Percentiles rank a stretch among this genome's conserved stretches.
Evolutionary conservation across 306 rosid genomes (phyloP).

Genomic region (Cyclanthera cordifolia): DNA sequence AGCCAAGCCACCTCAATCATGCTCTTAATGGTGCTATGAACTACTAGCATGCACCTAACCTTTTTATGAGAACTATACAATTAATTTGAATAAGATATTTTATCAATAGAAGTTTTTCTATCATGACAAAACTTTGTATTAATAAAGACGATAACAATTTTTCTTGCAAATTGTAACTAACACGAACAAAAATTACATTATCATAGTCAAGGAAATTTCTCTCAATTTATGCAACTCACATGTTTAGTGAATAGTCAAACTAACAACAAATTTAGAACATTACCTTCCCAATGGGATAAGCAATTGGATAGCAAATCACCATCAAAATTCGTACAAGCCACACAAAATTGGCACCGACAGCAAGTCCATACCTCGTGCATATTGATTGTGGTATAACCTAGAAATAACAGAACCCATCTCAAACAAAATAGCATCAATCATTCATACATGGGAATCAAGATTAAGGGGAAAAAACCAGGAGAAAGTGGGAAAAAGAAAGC

Average conservation of each 20-base stretch:
- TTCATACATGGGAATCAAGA: background rate
- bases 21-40: conserved; percentile 1
- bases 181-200: background rate
- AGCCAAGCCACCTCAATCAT: background rate
- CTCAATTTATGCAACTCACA: background rate
- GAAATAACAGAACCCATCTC: conserved; percentile 5
- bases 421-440: background rate
- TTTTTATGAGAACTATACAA: background rate
- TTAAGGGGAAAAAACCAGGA: background rate
- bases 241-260: background rate
- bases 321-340: conserved; percentile 70
- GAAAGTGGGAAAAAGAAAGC: background rate
- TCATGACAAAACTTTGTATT: background rate
- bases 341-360: conserved; percentile 75
- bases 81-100: background rate
- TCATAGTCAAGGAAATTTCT: background rate
- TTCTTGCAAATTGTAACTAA: no score
- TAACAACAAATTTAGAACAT: conserved; percentile 10
- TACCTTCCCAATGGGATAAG: conserved; percentile 94
- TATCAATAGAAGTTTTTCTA: background rate
- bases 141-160: no score
- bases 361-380: conserved; percentile 89
- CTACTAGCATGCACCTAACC: background rate
- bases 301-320: conserved; percentile 79
- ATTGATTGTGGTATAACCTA: conserved; percentile 98